Percentiles rank a stretch among this genome's conserved stretches.
Conservation (phyloP, 305 asterid genomes). For the Fraxinus baroniana region DNA sequence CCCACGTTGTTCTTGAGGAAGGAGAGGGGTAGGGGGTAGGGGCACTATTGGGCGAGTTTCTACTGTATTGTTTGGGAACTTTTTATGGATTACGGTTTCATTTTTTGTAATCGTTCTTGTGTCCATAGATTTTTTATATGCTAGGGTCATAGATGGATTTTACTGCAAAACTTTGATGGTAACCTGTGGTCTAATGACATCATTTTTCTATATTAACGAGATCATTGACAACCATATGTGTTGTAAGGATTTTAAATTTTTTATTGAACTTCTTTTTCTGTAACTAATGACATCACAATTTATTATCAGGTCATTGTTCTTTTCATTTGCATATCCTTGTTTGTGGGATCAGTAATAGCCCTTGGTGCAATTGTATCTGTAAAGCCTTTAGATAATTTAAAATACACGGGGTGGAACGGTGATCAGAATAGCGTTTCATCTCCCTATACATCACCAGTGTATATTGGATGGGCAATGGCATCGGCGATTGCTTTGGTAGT, state of each 20-base stretch:
- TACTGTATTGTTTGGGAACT: neutral
- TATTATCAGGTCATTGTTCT: conserved; percentile 74
- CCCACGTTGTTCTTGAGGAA: neutral
- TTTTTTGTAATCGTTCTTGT: neutral
- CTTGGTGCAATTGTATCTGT: conserved; percentile 97
- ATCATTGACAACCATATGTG: neutral
- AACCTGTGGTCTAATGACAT: neutral
- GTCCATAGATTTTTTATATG: neutral
- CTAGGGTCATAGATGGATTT: conserved; percentile 4
- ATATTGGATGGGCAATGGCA: conserved; percentile 97
- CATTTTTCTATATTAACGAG: neutral
- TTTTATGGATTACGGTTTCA: neutral
- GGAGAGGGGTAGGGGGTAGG: neutral
- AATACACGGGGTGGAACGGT: conserved; percentile 79
- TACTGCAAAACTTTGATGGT: neutral
- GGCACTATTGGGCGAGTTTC: neutral
- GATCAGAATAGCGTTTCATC: conserved; percentile 68
- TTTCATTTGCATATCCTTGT: conserved; percentile 66
- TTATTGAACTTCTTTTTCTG: neutral
- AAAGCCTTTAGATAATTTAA: conserved; percentile 91
- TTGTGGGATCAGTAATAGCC: conserved; percentile 84
- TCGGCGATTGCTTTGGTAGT: conserved; percentile 80
- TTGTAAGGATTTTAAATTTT: conserved; percentile 6
- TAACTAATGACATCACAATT: conserved; percentile 17
- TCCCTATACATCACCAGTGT: conserved; percentile 88